A percentile compares a stretch with the other conserved stretches of the same genome.
Conservation (phyloP, 495 filamentous ascomycete species). For the Penicillium fimorum region DNA sequence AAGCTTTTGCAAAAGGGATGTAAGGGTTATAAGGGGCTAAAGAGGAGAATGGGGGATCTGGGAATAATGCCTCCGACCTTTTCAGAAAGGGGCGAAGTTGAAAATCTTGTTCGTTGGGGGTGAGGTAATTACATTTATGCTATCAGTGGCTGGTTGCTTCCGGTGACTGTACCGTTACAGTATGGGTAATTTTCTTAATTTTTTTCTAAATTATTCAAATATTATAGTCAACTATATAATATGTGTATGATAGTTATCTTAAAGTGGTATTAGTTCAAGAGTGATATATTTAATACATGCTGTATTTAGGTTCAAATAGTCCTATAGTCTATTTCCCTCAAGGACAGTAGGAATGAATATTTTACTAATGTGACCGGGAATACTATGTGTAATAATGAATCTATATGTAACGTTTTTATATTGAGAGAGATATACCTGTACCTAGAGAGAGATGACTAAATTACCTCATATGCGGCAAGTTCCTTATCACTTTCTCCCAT, state of each 20-base stretch:
- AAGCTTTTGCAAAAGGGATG: background rate
- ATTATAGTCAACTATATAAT: no score
- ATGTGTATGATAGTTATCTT: no score
- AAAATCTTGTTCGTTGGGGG: conserved; percentile 12
- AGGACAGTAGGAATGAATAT: background rate
- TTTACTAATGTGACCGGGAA: background rate
- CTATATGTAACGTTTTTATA: no score
- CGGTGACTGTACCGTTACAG: conserved; percentile 7
- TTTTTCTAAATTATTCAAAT: background rate
- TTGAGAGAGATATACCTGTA: no score
- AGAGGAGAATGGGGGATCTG: conserved; percentile 9
- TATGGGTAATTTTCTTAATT: background rate
- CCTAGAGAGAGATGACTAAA: no score
- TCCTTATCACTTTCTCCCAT: no score
- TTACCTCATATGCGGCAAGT: no score
- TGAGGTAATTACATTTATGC: conserved; percentile 10
- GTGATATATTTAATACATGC: background rate
- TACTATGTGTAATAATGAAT: no score
- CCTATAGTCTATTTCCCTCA: background rate
- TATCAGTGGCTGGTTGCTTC: conserved; percentile 1
- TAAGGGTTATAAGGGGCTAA: background rate
- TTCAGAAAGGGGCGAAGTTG: conserved; percentile 1
- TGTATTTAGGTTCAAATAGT: background rate
- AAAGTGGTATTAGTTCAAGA: background rate
- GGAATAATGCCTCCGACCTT: conserved; percentile 2